phyloP scores from a whole-genome alignment of 2,329 filamentous ascomycete genomes.

The Aureobasidium sp. region DNA sequence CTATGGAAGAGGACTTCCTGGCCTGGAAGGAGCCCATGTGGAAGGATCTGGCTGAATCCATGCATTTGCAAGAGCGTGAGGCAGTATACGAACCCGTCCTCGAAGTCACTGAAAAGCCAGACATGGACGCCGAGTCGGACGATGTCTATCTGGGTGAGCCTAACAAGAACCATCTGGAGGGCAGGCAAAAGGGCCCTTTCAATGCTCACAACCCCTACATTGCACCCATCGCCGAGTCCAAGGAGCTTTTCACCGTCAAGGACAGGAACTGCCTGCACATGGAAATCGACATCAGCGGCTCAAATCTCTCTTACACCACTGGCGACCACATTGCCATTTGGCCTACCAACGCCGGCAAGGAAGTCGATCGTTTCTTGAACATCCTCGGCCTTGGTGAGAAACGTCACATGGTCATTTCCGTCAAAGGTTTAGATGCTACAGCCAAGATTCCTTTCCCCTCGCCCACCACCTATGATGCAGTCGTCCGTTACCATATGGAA shows the following conservation, averaged over 20 bases:
- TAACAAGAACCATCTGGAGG: conserved; percentile 72
- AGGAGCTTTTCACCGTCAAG: conserved; percentile 80
- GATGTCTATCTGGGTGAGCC: conserved; percentile 93
- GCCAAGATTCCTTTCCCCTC: conserved; percentile 97
- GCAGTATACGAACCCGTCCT: conserved; percentile 93
- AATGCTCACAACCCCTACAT: conserved; percentile 85
- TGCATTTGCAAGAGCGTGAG: conserved; percentile 90
- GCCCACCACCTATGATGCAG: conserved; percentile 91
- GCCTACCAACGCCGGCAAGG: conserved; percentile 88
- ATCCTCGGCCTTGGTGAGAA: conserved; percentile 69
- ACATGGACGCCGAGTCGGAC: conserved; percentile 62
- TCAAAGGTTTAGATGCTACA: conserved; percentile 88
- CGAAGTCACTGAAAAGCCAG: conserved; percentile 59
- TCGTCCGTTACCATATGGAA: conserved; percentile 91
- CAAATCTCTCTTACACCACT: conserved; percentile 87
- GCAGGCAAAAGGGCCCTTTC: conserved; percentile 74
- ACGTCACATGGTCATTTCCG: conserved; percentile 70
- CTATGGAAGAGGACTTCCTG: conserved; percentile 99
- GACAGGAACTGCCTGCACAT: conserved; percentile 93
- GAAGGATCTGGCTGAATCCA: conserved; percentile 69
- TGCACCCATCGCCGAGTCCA: conserved; percentile 84
- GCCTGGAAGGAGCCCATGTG: conserved; percentile 99
- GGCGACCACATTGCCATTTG: conserved; percentile 96
- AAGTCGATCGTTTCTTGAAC: conserved; percentile 82
- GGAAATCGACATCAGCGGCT: conserved; percentile 84